A percentile compares a stretch with the other conserved stretches of the same genome.
Evolutionary conservation across 1,284 basidiomycete genomes (phyloP).

Genomic region (Phellopilus nigrolimitatus): DNA sequence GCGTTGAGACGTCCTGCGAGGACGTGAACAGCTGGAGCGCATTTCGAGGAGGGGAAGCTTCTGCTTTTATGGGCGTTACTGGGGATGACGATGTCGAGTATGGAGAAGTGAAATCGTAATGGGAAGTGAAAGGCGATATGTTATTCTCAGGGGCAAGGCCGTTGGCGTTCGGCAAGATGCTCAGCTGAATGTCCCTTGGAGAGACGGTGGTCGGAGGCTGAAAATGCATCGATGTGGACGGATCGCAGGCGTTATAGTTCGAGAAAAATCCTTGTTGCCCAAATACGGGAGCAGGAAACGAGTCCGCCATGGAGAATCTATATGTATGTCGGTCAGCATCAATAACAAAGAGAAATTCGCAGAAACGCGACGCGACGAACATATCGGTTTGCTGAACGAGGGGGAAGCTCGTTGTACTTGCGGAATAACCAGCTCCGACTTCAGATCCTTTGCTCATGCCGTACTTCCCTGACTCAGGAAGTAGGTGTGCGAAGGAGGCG

Average conservation of each 20-base stretch:
- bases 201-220: neutral
- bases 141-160: neutral
- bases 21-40: neutral
- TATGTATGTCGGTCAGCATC: too few species aligned
- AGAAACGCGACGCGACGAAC: too few species aligned
- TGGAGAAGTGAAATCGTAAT: neutral
- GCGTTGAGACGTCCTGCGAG: neutral
- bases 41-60: neutral
- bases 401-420: too few species aligned
- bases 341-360: too few species aligned
- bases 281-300: neutral
- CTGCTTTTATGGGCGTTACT: neutral
- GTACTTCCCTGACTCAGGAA: too few species aligned
- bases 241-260: neutral
- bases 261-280: neutral
- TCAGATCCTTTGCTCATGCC: too few species aligned
- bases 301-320: neutral
- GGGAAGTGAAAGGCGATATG: neutral
- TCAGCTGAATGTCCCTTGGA: neutral
- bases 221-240: neutral
- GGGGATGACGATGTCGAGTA: neutral
- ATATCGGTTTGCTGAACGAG: too few species aligned
- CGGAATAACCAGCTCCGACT: too few species aligned
- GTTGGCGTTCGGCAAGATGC: neutral
- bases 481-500: too few species aligned